These are phyloP conservation scores for Schwanniomyces vanrijiae DNA, from an alignment of 805 yeast species.

Conservation along the genomic window DNA sequence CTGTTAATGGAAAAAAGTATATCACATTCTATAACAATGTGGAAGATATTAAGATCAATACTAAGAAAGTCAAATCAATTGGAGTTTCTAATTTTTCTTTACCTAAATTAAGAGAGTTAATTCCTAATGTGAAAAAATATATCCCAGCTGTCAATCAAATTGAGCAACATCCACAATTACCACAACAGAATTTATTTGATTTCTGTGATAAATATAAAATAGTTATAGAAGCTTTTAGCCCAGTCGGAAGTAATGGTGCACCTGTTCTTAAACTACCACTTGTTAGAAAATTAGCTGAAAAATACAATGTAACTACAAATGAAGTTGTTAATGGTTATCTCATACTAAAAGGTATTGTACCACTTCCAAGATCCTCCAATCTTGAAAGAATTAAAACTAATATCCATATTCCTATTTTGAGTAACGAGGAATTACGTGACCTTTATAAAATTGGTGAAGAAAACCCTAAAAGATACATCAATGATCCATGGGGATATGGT, in stretches of 20 bases:
- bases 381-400: constrained; percentile 54
- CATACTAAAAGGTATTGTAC: constrained; percentile 58
- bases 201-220: constrained; percentile 38
- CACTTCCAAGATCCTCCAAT: constrained; percentile 71
- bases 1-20: constrained; percentile 29
- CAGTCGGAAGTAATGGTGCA: constrained; percentile 66
- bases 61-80: constrained; percentile 32
- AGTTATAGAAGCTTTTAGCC: constrained; percentile 55
- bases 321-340: constrained; percentile 63
- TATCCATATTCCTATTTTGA: constrained; percentile 32
- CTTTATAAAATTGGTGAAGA: constrained; percentile 31
- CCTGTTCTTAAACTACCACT: constrained; percentile 56
- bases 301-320: constrained; percentile 52
- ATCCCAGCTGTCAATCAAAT: constrained; percentile 35
- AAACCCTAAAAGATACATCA: constrained; percentile 30
- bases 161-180: constrained; percentile 37
- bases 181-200: constrained; percentile 40
- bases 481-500: constrained; percentile 38
- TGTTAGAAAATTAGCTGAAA: constrained; percentile 53
- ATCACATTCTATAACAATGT: constrained; percentile 28
- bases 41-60: constrained; percentile 26
- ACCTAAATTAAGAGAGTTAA: constrained; percentile 24
- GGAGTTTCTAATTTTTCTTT: constrained; percentile 38
- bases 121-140: constrained; percentile 20
- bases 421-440: constrained; percentile 32